Evolutionary conservation across 2,329 filamentous ascomycete species (phyloP).

Genomic region (Aspergillus melleus): DNA sequence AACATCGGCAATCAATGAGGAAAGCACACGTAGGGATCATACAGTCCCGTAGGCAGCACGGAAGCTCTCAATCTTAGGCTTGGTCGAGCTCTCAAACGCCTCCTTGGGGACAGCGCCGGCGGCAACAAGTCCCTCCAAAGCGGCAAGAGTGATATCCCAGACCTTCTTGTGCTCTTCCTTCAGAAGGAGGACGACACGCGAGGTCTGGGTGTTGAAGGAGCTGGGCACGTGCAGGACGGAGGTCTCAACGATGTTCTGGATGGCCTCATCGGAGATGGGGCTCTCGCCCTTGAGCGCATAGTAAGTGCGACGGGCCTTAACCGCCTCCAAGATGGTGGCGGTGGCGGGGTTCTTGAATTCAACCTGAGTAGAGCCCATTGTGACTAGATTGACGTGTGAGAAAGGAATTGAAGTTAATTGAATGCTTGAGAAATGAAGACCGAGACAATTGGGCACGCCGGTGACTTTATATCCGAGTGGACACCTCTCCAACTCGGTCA

Average conservation of each 20-base stretch:
- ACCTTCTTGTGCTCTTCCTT: slow-evolving; percentile 83
- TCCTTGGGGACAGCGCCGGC: slow-evolving; percentile 55
- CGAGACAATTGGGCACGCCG: too few relatives aligned
- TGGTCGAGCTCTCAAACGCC: slow-evolving; percentile 47
- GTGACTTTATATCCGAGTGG: not conserved
- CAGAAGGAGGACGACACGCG: slow-evolving; percentile 74
- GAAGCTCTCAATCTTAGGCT: slow-evolving; percentile 58
- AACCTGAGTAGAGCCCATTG: slow-evolving; percentile 37
- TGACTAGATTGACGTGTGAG: slow-evolving; percentile 26
- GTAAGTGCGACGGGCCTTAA: slow-evolving; percentile 32
- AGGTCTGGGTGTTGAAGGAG: slow-evolving; percentile 84
- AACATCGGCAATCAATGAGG: not conserved
- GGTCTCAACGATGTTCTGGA: slow-evolving; percentile 30
- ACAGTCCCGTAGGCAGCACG: slow-evolving; percentile 73
- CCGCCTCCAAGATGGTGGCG: slow-evolving; percentile 30
- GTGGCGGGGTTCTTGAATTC: slow-evolving; percentile 36
- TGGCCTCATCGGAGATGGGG: slow-evolving; percentile 33
- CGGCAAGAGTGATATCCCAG: slow-evolving; percentile 74
- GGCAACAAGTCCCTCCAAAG: slow-evolving; percentile 47
- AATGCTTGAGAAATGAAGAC: not conserved
- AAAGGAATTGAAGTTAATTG: not conserved
- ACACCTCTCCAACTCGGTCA: not conserved
- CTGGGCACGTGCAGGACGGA: slow-evolving; percentile 69
- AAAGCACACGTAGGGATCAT: slow-evolving; percentile 34
- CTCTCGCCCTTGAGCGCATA: slow-evolving; percentile 34